Base-by-base conservation (phyloP, 352 stramenopile species). In the Globisporangium lucens region DNA sequence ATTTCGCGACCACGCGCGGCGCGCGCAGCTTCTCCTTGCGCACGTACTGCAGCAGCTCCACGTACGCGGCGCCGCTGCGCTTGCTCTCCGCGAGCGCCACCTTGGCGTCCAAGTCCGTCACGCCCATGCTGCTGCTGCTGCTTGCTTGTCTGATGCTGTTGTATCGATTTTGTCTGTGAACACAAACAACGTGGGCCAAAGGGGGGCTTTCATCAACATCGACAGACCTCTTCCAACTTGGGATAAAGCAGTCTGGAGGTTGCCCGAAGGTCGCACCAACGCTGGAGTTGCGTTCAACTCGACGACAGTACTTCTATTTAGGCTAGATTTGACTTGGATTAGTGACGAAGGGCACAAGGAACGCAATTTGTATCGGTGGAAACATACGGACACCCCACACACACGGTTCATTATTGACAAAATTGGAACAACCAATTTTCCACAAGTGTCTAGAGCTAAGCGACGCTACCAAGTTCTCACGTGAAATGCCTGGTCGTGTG, bases 11-110 rank as follows among this genome's bases (percentile, higher is more conserved):
- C 20, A 76, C 77, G 2, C 69, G 72, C 9, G 80, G 69, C 41
- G 68, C 76, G 64, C 82, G 79, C 27, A 89, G 27, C 61, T 91
- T 89, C 61, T 91, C 80, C 47, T 82, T 85, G 56, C 80, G 79
- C 22, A 87, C 68, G 22, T 81, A 77, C 46, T 83, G 66, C 29
- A 91, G 72, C 70, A 91, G 61, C 46, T 87, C 77, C 59, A 85
- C 9, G 63, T 67, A 79, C 27, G 63, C 56, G 57, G 83, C 67
- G 47, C 61, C 67, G 33, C 70, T 70, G 43, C 61, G 62, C 62
- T 64, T 70, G 63, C 68, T 63, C 70, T 85, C 71, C 1, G 80
- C 80, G 29, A 71, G 68, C 65, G 68, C 67, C 57, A 87, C 68
- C 74, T 86, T 85, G 24, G 69, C 35, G 60, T 82, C 69, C 58